Conservation (phyloP, 768 basidiomycete genomes). For the Nidularia pulvinata region DNA sequence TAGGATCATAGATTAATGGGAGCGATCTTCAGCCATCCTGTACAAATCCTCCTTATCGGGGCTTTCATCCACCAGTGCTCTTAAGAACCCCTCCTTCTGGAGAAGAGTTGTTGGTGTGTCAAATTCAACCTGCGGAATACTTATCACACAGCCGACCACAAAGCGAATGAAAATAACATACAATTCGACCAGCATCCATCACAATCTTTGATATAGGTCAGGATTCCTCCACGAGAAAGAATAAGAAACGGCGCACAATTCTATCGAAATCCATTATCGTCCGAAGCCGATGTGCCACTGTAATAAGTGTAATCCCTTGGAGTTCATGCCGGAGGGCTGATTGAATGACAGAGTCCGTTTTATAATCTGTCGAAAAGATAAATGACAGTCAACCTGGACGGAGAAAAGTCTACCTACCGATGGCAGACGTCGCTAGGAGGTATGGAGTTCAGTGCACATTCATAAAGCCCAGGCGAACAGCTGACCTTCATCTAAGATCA, state of each 20-base stretch:
- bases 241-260: slow-evolving; percentile 18
- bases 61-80: slow-evolving; percentile 57
- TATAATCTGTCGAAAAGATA: slow-evolving; percentile 30
- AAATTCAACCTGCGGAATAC: slow-evolving; percentile 42
- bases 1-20: too few relatives aligned
- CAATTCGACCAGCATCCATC: slow-evolving; percentile 41
- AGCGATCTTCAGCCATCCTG: slow-evolving; percentile 26
- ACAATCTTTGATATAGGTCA: slow-evolving; percentile 25
- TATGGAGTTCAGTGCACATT: slow-evolving; percentile 43
- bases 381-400: too few relatives aligned
- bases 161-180: slow-evolving; percentile 6
- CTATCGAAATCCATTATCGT: slow-evolving; percentile 63
- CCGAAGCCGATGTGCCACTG: slow-evolving; percentile 62
- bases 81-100: slow-evolving; percentile 45
- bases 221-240: background rate
- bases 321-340: slow-evolving; percentile 63
- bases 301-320: slow-evolving; percentile 52
- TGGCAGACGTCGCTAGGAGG: slow-evolving; percentile 33
- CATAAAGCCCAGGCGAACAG: slow-evolving; percentile 18
- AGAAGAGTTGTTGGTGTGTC: slow-evolving; percentile 54
- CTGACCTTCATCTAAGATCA: slow-evolving; percentile 58
- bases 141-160: too few relatives aligned
- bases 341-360: slow-evolving; percentile 70
- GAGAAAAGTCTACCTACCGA: slow-evolving; percentile 25
- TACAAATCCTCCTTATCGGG: slow-evolving; percentile 49